A percentile compares a stretch with the other conserved stretches of the same genome.
Conservation (phyloP, 2,329 filamentous ascomycete species). For the Penicillium sp. region DNA sequence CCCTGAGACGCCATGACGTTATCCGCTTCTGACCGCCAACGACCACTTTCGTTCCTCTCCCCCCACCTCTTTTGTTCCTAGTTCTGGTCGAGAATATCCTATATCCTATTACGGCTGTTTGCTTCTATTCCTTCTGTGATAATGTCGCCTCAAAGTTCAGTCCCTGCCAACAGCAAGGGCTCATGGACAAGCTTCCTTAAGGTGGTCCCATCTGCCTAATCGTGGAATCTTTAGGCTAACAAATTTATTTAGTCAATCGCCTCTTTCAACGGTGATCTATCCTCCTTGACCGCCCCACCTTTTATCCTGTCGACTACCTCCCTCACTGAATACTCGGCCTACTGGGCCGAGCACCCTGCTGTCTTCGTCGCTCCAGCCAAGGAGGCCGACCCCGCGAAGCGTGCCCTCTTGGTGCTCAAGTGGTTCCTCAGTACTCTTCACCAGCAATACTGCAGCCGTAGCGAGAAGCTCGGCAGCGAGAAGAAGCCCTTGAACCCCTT, state of each 20-base stretch:
- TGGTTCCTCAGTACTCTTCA: slow-evolving; percentile 95
- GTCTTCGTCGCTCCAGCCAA: slow-evolving; percentile 80
- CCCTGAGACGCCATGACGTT: slow-evolving; percentile 23
- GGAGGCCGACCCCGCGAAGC: slow-evolving; percentile 77
- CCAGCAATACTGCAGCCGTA: slow-evolving; percentile 75
- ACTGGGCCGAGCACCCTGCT: slow-evolving; percentile 77
- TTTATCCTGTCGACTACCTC: slow-evolving; percentile 80
- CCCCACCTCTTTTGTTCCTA: slow-evolving; percentile 4
- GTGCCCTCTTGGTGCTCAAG: slow-evolving; percentile 84
- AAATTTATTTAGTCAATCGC: slow-evolving; percentile 61
- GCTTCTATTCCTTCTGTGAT: neutral
- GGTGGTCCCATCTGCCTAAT: slow-evolving; percentile 18
- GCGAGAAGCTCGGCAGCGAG: slow-evolving; percentile 83
- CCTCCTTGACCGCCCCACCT: slow-evolving; percentile 76
- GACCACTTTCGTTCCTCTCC: slow-evolving; percentile 7
- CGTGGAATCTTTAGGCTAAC: slow-evolving; percentile 7
- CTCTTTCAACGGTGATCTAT: slow-evolving; percentile 79
- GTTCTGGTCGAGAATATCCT: no score
- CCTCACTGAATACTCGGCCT: slow-evolving; percentile 77
- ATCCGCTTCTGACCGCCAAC: slow-evolving; percentile 25
- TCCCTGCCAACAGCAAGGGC: slow-evolving; percentile 46
- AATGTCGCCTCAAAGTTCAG: slow-evolving; percentile 39
- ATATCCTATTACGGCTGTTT: neutral
- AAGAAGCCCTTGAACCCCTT: slow-evolving; percentile 99
- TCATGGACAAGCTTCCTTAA: slow-evolving; percentile 53